These are phyloP conservation scores for Pyrenophora teres DNA, from an alignment of 2,329 filamentous ascomycete species.

Conservation along the genomic window DNA sequence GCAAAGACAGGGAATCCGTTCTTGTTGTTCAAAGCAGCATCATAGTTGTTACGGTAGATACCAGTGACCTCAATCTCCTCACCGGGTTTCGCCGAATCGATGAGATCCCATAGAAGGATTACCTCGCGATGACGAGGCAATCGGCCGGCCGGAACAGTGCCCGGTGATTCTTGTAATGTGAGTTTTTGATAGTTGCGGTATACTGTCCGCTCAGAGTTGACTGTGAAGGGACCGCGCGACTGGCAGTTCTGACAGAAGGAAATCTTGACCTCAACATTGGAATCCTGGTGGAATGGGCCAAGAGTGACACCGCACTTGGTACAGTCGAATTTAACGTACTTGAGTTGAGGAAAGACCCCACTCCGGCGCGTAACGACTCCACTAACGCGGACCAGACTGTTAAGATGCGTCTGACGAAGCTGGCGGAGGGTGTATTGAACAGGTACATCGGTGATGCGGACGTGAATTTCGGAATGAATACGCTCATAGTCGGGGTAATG, in stretches of 20 bases:
- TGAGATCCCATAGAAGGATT: constrained; percentile 93
- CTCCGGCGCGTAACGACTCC: constrained; percentile 93
- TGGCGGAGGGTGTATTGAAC: constrained; percentile 95
- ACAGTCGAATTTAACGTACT: constrained; percentile 98
- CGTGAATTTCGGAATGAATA: constrained; percentile 96
- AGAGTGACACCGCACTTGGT: constrained; percentile 89
- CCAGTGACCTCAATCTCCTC: constrained; percentile 98
- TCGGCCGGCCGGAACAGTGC: constrained; percentile 93
- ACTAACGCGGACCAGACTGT: constrained; percentile 91
- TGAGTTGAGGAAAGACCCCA: constrained; percentile 95
- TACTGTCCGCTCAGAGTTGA: constrained; percentile 97
- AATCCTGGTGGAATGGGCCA: constrained; percentile 96
- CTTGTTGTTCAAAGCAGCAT: constrained; percentile 95
- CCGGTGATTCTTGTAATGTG: constrained; percentile 94
- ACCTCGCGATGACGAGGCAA: constrained; percentile 92
- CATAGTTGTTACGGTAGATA: constrained; percentile 97
- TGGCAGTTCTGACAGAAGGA: constrained; percentile 97
- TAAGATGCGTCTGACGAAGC: constrained; percentile 91
- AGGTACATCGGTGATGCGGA: constrained; percentile 92
- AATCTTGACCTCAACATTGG: constrained; percentile 93
- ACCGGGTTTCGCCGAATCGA: constrained; percentile 93
- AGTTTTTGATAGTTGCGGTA: constrained; percentile 99
- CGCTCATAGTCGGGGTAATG: constrained; percentile 98
- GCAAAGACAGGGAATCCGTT: constrained; percentile 99
- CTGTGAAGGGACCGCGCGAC: constrained; percentile 88